Conservation (phyloP, 495 filamentous ascomycete species). For the Hypoxylon fragiforme region DNA sequence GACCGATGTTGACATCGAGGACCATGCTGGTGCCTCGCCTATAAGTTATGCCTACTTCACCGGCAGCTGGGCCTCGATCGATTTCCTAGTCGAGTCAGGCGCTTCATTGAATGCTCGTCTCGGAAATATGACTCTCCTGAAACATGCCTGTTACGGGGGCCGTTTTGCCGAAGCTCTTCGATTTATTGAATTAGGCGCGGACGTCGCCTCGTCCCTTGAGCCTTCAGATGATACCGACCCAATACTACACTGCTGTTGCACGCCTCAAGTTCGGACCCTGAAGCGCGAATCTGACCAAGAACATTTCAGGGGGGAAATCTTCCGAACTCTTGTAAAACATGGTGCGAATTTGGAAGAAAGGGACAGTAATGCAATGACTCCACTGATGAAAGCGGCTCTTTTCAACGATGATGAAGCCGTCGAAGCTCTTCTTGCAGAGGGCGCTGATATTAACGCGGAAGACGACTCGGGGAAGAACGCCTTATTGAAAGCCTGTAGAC, state of each 20-base stretch:
- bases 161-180: conserved; percentile 37
- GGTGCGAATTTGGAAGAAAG: conserved; percentile 20
- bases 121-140: conserved; percentile 40
- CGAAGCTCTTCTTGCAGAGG: conserved; percentile 24
- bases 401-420: conserved; percentile 28
- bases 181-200: conserved; percentile 41
- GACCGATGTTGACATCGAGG: conserved; percentile 33
- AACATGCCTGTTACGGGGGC: conserved; percentile 42
- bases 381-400: conserved; percentile 16
- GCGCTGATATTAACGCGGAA: conserved; percentile 27
- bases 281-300: conserved; percentile 11
- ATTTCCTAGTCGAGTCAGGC: conserved; percentile 37
- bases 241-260: conserved; percentile 39
- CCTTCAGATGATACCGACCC: conserved; percentile 23
- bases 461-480: conserved; percentile 41
- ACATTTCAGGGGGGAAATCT: neutral
- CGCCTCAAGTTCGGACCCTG: conserved; percentile 17
- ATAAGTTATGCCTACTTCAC: conserved; percentile 42
- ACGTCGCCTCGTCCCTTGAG: conserved; percentile 33
- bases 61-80: conserved; percentile 38
- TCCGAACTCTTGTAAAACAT: conserved; percentile 19
- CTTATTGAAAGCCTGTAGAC: conserved; percentile 31
- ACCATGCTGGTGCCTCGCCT: conserved; percentile 38
- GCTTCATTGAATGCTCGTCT: conserved; percentile 39
- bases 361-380: conserved; percentile 8